A percentile compares a stretch with the other conserved stretches of the same genome.
Conservation (phyloP, 2,329 filamentous ascomycete genomes). For the Microdochium bolleyi region DNA sequence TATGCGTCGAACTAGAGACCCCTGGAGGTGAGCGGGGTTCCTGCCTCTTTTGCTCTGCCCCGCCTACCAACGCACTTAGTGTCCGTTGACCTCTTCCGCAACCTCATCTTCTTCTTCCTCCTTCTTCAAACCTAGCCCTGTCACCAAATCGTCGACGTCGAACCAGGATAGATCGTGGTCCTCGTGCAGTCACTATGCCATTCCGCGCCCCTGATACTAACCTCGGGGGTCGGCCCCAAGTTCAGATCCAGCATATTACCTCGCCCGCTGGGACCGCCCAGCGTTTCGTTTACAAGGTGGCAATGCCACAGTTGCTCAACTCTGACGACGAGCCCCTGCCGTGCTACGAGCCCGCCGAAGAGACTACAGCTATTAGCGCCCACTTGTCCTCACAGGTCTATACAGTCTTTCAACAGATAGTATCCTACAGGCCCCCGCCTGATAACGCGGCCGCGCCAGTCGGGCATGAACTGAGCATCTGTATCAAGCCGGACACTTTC, state of each 20-base stretch:
- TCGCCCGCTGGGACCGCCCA: background rate
- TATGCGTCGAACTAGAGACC: too few species aligned
- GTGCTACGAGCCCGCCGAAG: conserved; percentile 7
- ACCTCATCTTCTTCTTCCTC: too few species aligned
- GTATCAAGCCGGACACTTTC: conserved; percentile 6
- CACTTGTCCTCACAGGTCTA: conserved; percentile 8
- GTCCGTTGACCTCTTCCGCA: too few species aligned
- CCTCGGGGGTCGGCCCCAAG: background rate
- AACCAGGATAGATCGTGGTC: background rate
- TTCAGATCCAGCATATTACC: background rate
- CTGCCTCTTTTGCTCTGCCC: too few species aligned
- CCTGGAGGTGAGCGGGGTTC: too few species aligned
- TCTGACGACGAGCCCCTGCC: conserved; percentile 2
- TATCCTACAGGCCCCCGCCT: background rate
- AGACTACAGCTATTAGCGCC: conserved; percentile 8
- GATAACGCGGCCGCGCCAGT: background rate
- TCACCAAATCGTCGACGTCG: background rate
- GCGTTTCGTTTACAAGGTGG: background rate
- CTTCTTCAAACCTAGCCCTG: too few species aligned
- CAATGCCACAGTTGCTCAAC: background rate
- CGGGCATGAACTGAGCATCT: conserved; percentile 2
- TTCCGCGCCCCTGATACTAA: background rate
- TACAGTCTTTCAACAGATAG: conserved; percentile 7
- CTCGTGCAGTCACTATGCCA: background rate
- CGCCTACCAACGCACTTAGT: too few species aligned